phyloP scores from a whole-genome alignment of 1,139 yeast species.

The Pichia sp. region DNA sequence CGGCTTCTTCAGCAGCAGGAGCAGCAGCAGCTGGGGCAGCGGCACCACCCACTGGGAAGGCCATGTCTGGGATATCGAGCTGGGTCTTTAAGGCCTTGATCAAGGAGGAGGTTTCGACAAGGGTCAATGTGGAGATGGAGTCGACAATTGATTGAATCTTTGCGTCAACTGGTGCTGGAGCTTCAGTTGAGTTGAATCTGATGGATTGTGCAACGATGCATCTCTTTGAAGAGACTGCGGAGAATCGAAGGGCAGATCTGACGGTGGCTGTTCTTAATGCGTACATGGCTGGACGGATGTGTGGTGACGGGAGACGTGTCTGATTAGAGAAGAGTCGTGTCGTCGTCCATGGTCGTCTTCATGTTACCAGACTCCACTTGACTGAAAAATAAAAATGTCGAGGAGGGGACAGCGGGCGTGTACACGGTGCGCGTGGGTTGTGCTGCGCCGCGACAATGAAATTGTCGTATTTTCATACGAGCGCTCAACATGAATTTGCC shows the following conservation, averaged over 20 bases:
- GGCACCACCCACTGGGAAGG: slow-evolving; percentile 55
- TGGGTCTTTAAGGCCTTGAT: slow-evolving; percentile 81
- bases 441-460: too few relatives aligned
- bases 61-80: slow-evolving; percentile 90
- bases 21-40: slow-evolving; percentile 57
- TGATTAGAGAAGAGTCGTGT: too few relatives aligned
- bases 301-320: too few relatives aligned
- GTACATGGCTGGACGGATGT: slow-evolving; percentile 4
- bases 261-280: slow-evolving; percentile 10
- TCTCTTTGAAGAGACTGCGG: slow-evolving; percentile 4
- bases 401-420: too few relatives aligned
- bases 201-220: neutral
- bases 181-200: slow-evolving; percentile 39
- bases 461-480: too few relatives aligned
- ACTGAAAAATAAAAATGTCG: too few relatives aligned
- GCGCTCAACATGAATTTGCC: too few relatives aligned
- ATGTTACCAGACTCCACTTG: too few relatives aligned
- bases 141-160: slow-evolving; percentile 87
- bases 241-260: slow-evolving; percentile 14
- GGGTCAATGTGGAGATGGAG: slow-evolving; percentile 83
- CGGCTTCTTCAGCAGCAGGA: slow-evolving; percentile 55
- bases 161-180: slow-evolving; percentile 64
- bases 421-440: too few relatives aligned
- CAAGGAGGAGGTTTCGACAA: slow-evolving; percentile 85
- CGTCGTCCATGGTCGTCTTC: too few relatives aligned